Percentiles rank a stretch among this genome's conserved stretches.
Evolutionary conservation across 139 green algal species (phyloP).

Genomic region (Chlorella ohadii): DNA sequence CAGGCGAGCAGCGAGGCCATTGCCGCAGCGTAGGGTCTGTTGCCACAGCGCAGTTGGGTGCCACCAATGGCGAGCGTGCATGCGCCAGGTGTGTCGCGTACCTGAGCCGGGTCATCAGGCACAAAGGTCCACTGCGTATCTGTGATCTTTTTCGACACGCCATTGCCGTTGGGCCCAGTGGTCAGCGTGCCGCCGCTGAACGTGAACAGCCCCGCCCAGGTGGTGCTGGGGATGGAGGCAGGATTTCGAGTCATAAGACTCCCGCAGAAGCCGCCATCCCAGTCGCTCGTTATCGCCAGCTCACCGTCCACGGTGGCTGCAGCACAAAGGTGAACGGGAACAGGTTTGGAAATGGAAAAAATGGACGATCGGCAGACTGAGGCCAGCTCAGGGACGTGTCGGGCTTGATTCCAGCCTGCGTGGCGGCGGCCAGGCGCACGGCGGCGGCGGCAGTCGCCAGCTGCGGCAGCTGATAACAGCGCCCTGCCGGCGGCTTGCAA

Average conservation of each 20-base stretch:
- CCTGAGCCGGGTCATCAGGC: slow-evolving; percentile 15
- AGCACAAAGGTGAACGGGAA: too few relatives aligned
- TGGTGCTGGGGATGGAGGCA: slow-evolving; percentile 4
- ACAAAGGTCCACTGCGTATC: slow-evolving; percentile 22
- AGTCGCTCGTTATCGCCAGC: slow-evolving; percentile 6
- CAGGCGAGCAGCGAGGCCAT: background rate
- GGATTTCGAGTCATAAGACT: slow-evolving; percentile 22
- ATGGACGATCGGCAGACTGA: too few relatives aligned
- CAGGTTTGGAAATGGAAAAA: too few relatives aligned
- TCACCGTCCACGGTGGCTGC: slow-evolving; percentile 21
- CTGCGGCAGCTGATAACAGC: background rate
- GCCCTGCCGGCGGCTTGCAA: too few relatives aligned
- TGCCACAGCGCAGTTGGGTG: background rate
- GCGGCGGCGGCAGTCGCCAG: background rate
- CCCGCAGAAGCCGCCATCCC: slow-evolving; percentile 21
- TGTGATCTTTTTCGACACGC: background rate
- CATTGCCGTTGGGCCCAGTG: slow-evolving; percentile 30
- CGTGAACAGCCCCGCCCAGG: slow-evolving; percentile 26
- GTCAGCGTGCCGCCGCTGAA: slow-evolving; percentile 19
- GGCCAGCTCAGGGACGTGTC: too few relatives aligned
- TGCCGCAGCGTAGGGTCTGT: background rate
- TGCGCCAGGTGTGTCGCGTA: background rate
- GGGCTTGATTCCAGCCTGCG: too few relatives aligned
- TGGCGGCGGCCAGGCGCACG: too few relatives aligned
- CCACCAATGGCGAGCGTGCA: background rate